phyloP scores from a whole-genome alignment of 306 rosid genomes.

The Casuarina equisetifolia region DNA sequence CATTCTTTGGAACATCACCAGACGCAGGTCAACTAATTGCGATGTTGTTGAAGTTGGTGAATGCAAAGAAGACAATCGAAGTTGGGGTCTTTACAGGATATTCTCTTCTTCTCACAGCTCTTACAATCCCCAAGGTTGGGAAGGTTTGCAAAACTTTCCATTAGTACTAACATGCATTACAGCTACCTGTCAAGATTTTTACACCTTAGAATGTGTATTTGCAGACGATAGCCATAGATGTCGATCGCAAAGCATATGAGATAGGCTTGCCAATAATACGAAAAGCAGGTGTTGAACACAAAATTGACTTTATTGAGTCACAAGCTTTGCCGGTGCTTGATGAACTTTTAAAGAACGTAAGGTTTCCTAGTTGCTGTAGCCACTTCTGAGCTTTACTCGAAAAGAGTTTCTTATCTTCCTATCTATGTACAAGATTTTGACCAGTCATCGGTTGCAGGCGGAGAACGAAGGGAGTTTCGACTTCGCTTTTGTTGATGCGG shows the following conservation, averaged over 20 bases:
- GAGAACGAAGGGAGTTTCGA: slow-evolving; percentile 35
- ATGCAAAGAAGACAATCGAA: slow-evolving; percentile 46
- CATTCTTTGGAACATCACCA: slow-evolving; percentile 37
- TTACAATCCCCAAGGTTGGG: slow-evolving; percentile 34
- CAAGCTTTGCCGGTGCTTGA: slow-evolving; percentile 30
- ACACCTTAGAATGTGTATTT: neutral
- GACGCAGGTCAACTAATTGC: slow-evolving; percentile 51
- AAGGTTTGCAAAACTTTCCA: slow-evolving; percentile 3
- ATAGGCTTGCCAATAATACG: slow-evolving; percentile 31
- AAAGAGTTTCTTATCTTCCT: too few species aligned
- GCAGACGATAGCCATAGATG: slow-evolving; percentile 41
- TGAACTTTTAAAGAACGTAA: slow-evolving; percentile 22
- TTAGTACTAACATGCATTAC: too few species aligned
- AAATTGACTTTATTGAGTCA: slow-evolving; percentile 33
- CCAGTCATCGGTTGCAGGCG: slow-evolving; percentile 20
- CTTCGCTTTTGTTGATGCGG: slow-evolving; percentile 52
- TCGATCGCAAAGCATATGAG: slow-evolving; percentile 21
- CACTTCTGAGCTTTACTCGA: neutral
- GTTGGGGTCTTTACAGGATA: slow-evolving; percentile 44
- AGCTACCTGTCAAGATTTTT: too few species aligned
- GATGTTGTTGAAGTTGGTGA: slow-evolving; percentile 45
- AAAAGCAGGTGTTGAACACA: slow-evolving; percentile 39
- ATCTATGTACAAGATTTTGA: too few species aligned
- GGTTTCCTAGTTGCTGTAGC: neutral
- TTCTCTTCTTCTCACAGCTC: slow-evolving; percentile 44